These are phyloP conservation scores for Hemileia vastatrix DNA, from an alignment of 1,284 basidiomycete species.

Conservation along the genomic window DNA sequence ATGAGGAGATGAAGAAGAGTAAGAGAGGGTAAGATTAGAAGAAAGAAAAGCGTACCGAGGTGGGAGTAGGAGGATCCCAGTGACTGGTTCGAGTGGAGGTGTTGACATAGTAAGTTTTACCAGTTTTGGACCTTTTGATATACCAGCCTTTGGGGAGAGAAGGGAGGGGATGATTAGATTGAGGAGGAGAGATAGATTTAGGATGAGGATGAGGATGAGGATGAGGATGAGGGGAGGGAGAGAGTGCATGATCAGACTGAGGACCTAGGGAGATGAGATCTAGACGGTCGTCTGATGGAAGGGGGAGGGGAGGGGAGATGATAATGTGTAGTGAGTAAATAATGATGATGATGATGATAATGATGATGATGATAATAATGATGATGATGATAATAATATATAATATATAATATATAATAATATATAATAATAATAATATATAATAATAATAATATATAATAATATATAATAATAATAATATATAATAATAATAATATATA, in stretches of 20 bases:
- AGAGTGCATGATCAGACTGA: too few species aligned
- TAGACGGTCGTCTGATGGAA: slow-evolving; percentile 19
- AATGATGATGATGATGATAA: neutral
- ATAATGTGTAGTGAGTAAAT: neutral
- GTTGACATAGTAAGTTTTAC: slow-evolving; percentile 24
- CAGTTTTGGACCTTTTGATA: slow-evolving; percentile 8
- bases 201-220: neutral
- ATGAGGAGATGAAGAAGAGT: too few species aligned
- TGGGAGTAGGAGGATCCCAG: slow-evolving; percentile 17
- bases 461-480: neutral
- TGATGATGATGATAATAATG: neutral
- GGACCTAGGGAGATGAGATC: slow-evolving; percentile 22
- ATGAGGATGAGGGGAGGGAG: neutral
- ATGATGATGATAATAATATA: neutral
- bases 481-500: neutral
- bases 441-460: neutral
- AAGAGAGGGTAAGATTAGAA: too few species aligned
- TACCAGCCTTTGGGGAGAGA: slow-evolving; percentile 20
- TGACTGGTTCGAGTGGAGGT: slow-evolving; percentile 20
- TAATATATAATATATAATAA: neutral
- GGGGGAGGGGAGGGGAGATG: too few species aligned
- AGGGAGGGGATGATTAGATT: neutral
- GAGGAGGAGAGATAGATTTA: neutral
- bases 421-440: too few species aligned
- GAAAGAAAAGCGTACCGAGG: too few species aligned